These are phyloP conservation scores for Gliomastix tumulicola DNA, from an alignment of 2,329 filamentous ascomycete species.

Conservation along the genomic window DNA sequence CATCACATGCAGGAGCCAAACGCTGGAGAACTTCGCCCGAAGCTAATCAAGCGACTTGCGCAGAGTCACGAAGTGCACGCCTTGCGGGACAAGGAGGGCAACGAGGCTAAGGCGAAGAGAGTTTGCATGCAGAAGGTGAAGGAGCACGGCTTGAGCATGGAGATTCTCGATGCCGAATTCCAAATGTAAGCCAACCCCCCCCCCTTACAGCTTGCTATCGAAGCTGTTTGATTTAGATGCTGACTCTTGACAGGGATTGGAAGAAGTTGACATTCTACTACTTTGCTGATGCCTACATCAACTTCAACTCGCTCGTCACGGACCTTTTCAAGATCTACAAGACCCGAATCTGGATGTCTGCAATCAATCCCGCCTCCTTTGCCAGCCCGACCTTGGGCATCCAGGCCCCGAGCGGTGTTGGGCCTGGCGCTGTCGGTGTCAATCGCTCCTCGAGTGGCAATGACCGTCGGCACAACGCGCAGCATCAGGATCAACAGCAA, in stretches of 20 bases:
- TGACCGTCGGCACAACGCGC: conserved; percentile 40
- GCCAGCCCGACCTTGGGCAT: conserved; percentile 69
- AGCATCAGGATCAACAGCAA: conserved; percentile 20
- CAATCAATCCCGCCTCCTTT: conserved; percentile 95
- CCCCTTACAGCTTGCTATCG: neutral
- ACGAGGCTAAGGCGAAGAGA: conserved; percentile 94
- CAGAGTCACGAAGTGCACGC: conserved; percentile 85
- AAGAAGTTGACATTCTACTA: conserved; percentile 99
- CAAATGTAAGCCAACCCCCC: conserved; percentile 69
- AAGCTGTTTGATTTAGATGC: neutral
- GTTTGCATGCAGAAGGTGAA: conserved; percentile 95
- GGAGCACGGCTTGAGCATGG: conserved; percentile 93
- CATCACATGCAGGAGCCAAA: conserved; percentile 67
- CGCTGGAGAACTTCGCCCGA: conserved; percentile 78
- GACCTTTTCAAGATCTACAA: conserved; percentile 99
- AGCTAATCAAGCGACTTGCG: conserved; percentile 92
- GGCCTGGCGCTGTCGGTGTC: conserved; percentile 57
- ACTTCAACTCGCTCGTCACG: conserved; percentile 95
- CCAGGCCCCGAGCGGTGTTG: conserved; percentile 60
- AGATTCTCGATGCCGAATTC: conserved; percentile 96
- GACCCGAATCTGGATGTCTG: conserved; percentile 99
- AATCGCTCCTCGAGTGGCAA: conserved; percentile 33
- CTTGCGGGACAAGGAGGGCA: conserved; percentile 90
- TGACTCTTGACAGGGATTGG: conserved; percentile 65
- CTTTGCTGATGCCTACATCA: conserved; percentile 96